These are phyloP conservation scores for Veloboletus limbatus DNA, from an alignment of 1,284 basidiomycete genomes.

Conservation along the genomic window DNA sequence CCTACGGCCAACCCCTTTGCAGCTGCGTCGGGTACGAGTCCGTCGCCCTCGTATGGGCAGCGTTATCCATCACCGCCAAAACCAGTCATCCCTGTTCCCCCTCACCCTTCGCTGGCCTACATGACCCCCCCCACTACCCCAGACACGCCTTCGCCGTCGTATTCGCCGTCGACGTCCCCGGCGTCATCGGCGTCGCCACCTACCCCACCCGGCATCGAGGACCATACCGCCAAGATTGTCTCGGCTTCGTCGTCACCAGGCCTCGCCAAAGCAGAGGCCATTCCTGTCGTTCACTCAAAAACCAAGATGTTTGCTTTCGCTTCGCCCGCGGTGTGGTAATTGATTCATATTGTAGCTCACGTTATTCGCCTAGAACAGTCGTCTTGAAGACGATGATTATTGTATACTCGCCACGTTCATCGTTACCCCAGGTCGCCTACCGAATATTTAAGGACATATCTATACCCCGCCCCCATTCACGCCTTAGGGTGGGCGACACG, in stretches of 20 bases:
- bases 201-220: constrained; percentile 49
- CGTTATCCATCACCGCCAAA: constrained; percentile 43
- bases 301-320: constrained; percentile 49
- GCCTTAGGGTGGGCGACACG: constrained; percentile 25
- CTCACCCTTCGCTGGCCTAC: constrained; percentile 21
- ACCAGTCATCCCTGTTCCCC: constrained; percentile 23
- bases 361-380: constrained; percentile 25
- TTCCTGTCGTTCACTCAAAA: constrained; percentile 34
- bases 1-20: constrained; percentile 52
- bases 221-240: constrained; percentile 45
- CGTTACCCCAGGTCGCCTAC: constrained; percentile 13
- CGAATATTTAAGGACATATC: constrained; percentile 34
- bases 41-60: constrained; percentile 48
- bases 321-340: constrained; percentile 47
- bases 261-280: constrained; percentile 31
- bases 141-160: constrained; percentile 47
- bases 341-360: constrained; percentile 17
- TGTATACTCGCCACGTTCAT: constrained; percentile 25
- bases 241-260: constrained; percentile 39
- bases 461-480: constrained; percentile 27
- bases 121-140: constrained; percentile 41
- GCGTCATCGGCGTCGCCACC: constrained; percentile 54
- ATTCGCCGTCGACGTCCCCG: constrained; percentile 49
- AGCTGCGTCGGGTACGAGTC: constrained; percentile 45
- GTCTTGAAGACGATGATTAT: constrained; percentile 33